Conservation (phyloP, 352 stramenopile genomes). For the Saprolegnia diclina region DNA sequence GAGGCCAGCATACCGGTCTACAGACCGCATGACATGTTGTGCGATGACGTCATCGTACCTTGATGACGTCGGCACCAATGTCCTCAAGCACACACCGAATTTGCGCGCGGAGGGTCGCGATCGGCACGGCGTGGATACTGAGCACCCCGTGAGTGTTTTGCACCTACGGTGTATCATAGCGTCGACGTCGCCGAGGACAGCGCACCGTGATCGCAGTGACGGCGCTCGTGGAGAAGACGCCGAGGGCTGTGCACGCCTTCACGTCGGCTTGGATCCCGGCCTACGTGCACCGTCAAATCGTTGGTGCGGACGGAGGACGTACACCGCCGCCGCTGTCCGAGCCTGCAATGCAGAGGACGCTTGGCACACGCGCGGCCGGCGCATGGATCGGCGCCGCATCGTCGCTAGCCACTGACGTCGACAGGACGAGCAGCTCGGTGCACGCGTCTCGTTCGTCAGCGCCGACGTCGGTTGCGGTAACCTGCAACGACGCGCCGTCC, state of each 20-base stretch:
- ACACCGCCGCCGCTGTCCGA: constrained; percentile 85
- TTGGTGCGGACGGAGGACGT: neutral
- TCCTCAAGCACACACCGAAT: constrained; percentile 85
- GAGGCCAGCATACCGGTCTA: constrained; percentile 90
- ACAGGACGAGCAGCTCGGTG: neutral
- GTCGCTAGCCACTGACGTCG: neutral
- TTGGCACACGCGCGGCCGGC: constrained; percentile 3
- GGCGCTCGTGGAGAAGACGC: constrained; percentile 72
- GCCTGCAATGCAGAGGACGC: constrained; percentile 89
- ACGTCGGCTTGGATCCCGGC: constrained; percentile 93
- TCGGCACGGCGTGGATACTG: constrained; percentile 43
- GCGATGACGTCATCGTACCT: constrained; percentile 36
- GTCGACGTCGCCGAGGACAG: constrained; percentile 27
- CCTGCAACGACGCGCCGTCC: neutral
- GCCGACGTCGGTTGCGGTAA: neutral
- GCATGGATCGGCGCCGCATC: neutral
- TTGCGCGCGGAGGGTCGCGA: constrained; percentile 67
- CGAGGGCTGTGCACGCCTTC: constrained; percentile 85
- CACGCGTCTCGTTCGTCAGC: neutral
- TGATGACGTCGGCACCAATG: constrained; percentile 83
- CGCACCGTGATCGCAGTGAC: constrained; percentile 89
- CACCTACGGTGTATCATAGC: no score
- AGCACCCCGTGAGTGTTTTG: constrained; percentile 63
- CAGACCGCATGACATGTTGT: neutral
- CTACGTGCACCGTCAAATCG: neutral